Percentiles rank a stretch among this genome's conserved stretches.
Evolutionary conservation across 192 early-diverging fungal genomes (phyloP).

Genomic region (Coemansia sp.): DNA sequence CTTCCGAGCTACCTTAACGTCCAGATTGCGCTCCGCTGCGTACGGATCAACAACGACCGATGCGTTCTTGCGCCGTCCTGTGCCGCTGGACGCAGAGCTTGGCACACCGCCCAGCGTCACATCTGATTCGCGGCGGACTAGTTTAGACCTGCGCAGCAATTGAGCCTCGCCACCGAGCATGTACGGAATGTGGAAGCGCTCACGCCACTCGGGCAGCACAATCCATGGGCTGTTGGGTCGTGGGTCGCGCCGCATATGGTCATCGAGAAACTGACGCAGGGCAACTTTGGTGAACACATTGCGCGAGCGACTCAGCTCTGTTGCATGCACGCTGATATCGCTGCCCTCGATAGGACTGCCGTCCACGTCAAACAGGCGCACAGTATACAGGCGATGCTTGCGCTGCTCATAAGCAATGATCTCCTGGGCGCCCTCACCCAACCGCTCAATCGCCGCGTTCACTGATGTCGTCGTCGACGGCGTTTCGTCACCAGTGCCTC

Average conservation of each 20-base stretch:
- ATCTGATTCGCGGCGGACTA: not conserved
- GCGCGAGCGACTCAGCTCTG: constrained; percentile 45
- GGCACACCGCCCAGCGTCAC: not conserved
- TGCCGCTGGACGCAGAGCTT: not conserved
- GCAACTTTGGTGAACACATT: constrained; percentile 51
- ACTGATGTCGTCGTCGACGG: constrained; percentile 1
- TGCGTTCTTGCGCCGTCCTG: not conserved
- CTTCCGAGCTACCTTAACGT: constrained; percentile 52
- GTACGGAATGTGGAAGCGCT: constrained; percentile 49
- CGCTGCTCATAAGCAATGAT: constrained; percentile 33
- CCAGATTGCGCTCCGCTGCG: constrained; percentile 29
- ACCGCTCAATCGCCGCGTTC: constrained; percentile 22
- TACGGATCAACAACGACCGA: constrained; percentile 38
- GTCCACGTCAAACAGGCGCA: constrained; percentile 40
- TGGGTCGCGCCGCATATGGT: constrained; percentile 32
- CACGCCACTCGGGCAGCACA: constrained; percentile 36
- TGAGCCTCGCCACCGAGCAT: constrained; percentile 37
- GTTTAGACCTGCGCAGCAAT: constrained; percentile 10
- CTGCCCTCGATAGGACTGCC: constrained; percentile 39
- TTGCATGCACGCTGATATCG: constrained; percentile 39
- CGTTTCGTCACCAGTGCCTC: not conserved
- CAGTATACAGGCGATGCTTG: constrained; percentile 29
- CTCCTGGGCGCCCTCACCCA: constrained; percentile 16
- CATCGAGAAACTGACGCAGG: constrained; percentile 44
- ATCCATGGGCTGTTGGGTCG: constrained; percentile 45